Evolutionary conservation across 1,284 basidiomycete genomes (phyloP), one percentile per base, ranked within the genome.

Genomic region (Ustilago crameri): DNA sequence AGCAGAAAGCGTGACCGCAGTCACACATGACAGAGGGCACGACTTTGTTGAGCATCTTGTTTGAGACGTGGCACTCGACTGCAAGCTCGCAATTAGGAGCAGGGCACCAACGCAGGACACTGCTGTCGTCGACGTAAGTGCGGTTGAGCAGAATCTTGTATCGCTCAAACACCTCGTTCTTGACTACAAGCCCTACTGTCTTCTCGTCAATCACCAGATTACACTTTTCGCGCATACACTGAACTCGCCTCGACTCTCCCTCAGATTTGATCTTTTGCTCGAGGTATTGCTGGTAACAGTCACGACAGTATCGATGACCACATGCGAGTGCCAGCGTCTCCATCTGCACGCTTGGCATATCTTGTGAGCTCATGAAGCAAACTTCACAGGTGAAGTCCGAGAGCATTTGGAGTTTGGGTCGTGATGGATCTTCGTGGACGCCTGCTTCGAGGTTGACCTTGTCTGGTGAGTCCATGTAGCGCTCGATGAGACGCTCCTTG

Each of bases 141-240:
- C 93, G 90, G 54, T 93, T 90, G 50, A 96, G 87, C 40, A 98
- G 87, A 76, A 92, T 91, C 68, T 91, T 89, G 86, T 93, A 95
- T 27, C 78, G 63, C 9, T 78, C 63, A 38, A 78, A 65, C 5
- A 60, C 84, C 50, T 86, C 86, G 45, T 86, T 85, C 3, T 65
- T 47, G 9, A 75, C 72, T 2, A 82, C 53, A 17, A 79, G 49
- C 2, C 70, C 63, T 30, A 82, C 78, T 22, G 79, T 81, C 46
- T 57, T 53, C 59, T 83, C 79, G 59, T 81, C 79, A 10, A 91
- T 89, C 53, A 94, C 88, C 52, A 93, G 86, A 27, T 88, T 87
- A 85, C 96, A 99, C 43, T 89, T 90, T 79, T 91, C 91, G 35
- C 91, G 91, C 95, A 99, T 97, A 86, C 95, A 99, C 66, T 91